Evolutionary conservation across 2,329 filamentous ascomycete genomes (phyloP), one percentile per base, ranked within the genome.

Genomic region (Seiridium cupressi): DNA sequence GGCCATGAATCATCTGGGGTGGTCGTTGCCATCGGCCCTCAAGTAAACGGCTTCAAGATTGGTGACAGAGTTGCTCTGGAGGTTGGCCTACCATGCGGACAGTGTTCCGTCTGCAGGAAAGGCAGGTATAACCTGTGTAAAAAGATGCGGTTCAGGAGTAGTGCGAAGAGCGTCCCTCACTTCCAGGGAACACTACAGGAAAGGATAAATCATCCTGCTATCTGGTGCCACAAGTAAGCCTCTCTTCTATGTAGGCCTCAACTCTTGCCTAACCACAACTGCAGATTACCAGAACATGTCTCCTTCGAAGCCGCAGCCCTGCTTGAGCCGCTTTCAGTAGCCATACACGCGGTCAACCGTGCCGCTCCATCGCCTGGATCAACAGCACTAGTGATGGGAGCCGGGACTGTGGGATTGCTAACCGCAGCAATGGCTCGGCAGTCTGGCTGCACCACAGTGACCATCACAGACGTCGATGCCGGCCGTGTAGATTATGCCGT

Each of bases 151-250:
- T 88, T 88, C 70, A 78, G 85, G 66, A 86, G 84, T 68, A 86
- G 83, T 63, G 85, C 84, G 59, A 87, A 87, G 70, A 84, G 80
- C 44, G 79, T 84, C n/a, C 85, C 85, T 60, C 85, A 88, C 68
- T 86, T 84, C 64, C 85, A 87, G 68, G 85, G 85, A 34, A 87
- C 85, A 5, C 73, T 88, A 4, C 85, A 88, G 66, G 84, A 87
- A 66, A 79, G 77, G 60, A 85, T 88, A 65, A 88, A 88, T 64
- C 85, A 87, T 67, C 85, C 84, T 4, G 85, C 84, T 5, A 72
- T 74, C 38, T 88, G 85, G 85, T 87, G 84, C 62, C 83, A 88
- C 69, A 86, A 84, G 84, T 85, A 72, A 68, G 79, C 26, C 32
- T 26, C 13, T 26, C 13, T 5, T 31, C 13, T n/a, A 1, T 6